phyloP scores from a whole-genome alignment of 306 rosid genomes.

The Sechiopsis laciniata region DNA sequence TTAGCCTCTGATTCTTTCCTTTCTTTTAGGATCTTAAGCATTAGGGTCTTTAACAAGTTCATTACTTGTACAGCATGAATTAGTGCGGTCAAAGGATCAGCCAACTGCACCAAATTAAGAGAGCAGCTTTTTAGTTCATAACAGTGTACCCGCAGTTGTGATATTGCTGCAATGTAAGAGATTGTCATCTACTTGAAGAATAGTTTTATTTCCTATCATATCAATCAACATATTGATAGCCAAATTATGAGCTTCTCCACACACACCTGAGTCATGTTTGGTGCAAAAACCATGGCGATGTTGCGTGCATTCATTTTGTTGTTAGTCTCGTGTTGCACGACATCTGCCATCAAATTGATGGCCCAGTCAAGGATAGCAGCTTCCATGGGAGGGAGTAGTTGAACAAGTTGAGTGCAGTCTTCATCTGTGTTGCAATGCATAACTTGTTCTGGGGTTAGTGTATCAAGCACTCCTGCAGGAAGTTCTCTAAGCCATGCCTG shows the following conservation, averaged over 20 bases:
- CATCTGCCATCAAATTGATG: constrained; percentile 88
- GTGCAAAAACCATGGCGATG: constrained; percentile 94
- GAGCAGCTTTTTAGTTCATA: constrained; percentile 6
- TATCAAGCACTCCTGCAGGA: constrained; percentile 79
- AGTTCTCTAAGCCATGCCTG: constrained; percentile 96
- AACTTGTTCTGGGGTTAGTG: constrained; percentile 71
- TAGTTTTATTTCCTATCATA: background rate
- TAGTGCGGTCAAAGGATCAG: constrained; percentile 82
- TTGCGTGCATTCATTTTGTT: constrained; percentile 95
- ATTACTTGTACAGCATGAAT: constrained; percentile 93
- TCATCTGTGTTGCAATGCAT: constrained; percentile 77
- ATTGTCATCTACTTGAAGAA: background rate
- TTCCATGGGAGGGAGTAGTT: constrained; percentile 67
- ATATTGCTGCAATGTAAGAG: background rate
- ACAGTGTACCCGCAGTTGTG: background rate
- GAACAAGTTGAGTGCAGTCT: constrained; percentile 57
- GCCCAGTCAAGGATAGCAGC: constrained; percentile 83
- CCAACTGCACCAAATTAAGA: constrained; percentile 56
- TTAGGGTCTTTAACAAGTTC: constrained; percentile 81
- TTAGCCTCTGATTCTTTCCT: constrained; percentile 47
- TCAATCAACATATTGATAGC: background rate
- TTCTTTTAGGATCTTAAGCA: constrained; percentile 54
- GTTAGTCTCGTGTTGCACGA: constrained; percentile 51
- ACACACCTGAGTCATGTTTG: constrained; percentile 26
- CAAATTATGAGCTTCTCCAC: background rate